Conservation (phyloP, 306 rosid genomes). For the Sesbania bispinosa region DNA sequence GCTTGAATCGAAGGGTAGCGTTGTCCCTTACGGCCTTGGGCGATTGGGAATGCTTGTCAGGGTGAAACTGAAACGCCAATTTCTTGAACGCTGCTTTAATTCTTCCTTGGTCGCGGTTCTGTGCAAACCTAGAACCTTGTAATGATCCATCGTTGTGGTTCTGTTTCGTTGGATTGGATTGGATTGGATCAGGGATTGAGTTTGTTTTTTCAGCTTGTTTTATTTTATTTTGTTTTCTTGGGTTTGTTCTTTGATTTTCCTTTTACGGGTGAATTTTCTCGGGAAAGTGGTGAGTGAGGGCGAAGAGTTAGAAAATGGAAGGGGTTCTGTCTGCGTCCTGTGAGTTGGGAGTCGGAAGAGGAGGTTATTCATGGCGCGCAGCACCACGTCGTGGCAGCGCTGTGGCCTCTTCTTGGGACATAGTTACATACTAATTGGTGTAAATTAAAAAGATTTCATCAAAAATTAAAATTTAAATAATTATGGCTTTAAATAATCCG, state of each 20-base stretch:
- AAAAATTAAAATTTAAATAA: no score
- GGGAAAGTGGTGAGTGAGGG: not conserved
- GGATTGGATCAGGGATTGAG: not conserved
- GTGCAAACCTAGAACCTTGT: conserved; percentile 63
- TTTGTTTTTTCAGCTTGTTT: no score
- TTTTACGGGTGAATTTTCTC: no score
- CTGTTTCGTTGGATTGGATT: no score
- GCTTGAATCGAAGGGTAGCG: conserved; percentile 78
- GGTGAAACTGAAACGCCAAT: conserved; percentile 77
- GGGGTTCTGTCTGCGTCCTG: not conserved
- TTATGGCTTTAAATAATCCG: no score
- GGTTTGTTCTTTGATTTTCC: no score
- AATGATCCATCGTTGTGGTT: conserved; percentile 67
- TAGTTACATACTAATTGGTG: no score
- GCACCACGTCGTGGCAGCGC: conserved; percentile 18
- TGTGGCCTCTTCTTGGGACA: conserved; percentile 16
- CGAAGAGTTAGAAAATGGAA: no score
- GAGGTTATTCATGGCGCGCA: no score
- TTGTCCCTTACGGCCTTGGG: conserved; percentile 48
- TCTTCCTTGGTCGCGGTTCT: conserved; percentile 67
- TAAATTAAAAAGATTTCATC: no score
- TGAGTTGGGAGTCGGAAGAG: not conserved
- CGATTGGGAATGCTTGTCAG: conserved; percentile 86
- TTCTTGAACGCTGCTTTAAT: conserved; percentile 80
- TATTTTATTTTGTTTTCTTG: no score